Evolutionary conservation across 495 filamentous ascomycete species (phyloP), one percentile per base, ranked within the genome.

Genomic region (Aspergillus olivimuriae): DNA sequence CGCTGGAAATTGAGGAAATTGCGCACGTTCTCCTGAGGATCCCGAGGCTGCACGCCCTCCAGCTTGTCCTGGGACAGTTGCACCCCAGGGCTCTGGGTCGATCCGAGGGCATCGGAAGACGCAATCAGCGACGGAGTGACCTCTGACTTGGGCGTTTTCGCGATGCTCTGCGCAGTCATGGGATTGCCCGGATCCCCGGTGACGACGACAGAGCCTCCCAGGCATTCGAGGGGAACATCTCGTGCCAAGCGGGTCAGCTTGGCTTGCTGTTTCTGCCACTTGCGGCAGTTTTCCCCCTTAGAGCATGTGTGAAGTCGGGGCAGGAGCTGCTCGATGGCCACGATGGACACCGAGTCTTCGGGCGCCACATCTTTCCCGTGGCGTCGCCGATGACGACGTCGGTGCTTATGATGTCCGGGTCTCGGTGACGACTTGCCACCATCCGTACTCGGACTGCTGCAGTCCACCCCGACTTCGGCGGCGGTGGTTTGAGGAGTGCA

Each of bases 1-100:
- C 81, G 77, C 52, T 94, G 89, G 60, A 87, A 87, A 53, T 76
- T 74, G 38, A 97, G 68, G 70, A 94, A 97, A 35, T 94, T 82
- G 35, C 86, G 78, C 16, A 97, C 85, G 50, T 87, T 94, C 60
- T 97, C 91, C 53, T 89, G 88, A 6, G 91, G 88, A 60, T 97
- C 91, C 23, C 81, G 76, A 1, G 63, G 62, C 39, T 80, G 64
- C 9, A 97, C 62, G 38, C 73, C 77, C 26, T 77, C 74, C 8
- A 97, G 80, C 8, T 66, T 70, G 41, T 82, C 79, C 57, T 85
- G 77, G 40, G 89, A 81, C 22, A 96, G 73, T 17, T 77, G 76
- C 47, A 89, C 70, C 22, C 77, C 70, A 24, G 81, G 70, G 73
- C 56, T 37, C 70, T 71, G 36, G 67, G 21, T 19, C 1, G 51